Evolutionary conservation across 2,329 filamentous ascomycete genomes (phyloP).

Genomic region (Mariannaea sp.): DNA sequence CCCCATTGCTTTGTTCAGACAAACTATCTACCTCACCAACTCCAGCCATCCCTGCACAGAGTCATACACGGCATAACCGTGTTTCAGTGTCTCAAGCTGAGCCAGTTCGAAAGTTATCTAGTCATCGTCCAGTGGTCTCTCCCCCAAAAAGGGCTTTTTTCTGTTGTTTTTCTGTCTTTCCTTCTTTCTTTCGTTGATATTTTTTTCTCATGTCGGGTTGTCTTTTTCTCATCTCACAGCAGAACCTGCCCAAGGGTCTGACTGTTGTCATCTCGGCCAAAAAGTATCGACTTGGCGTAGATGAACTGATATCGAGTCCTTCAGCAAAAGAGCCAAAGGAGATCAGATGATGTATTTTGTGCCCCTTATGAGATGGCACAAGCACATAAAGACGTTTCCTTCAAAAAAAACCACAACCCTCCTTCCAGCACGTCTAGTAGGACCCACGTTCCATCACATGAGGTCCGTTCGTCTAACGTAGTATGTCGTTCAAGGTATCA

Average conservation of each 20-base stretch:
- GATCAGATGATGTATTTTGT: slow-evolving; percentile 10
- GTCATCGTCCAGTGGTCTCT: slow-evolving; percentile 32
- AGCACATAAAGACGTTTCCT: slow-evolving; percentile 14
- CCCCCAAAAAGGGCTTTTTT: slow-evolving; percentile 35
- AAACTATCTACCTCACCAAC: slow-evolving; percentile 34
- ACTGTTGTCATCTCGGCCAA: slow-evolving; percentile 22
- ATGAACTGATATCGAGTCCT: slow-evolving; percentile 19
- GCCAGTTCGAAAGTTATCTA: slow-evolving; percentile 33
- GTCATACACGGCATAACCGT: slow-evolving; percentile 15
- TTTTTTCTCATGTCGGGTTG: slow-evolving; percentile 30
- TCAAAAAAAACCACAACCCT: slow-evolving; percentile 8
- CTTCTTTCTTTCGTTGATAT: slow-evolving; percentile 24
- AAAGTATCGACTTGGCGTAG: slow-evolving; percentile 5
- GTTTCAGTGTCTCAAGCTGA: slow-evolving; percentile 19
- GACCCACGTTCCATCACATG: slow-evolving; percentile 35
- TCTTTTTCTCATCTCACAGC: slow-evolving; percentile 25
- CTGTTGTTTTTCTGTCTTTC: slow-evolving; percentile 36
- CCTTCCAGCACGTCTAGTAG: slow-evolving; percentile 34
- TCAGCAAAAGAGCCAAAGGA: slow-evolving; percentile 18
- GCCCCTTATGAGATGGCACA: slow-evolving; percentile 3
- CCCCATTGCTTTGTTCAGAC: slow-evolving; percentile 35
- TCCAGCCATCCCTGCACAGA: slow-evolving; percentile 15
- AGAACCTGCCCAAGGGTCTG: slow-evolving; percentile 18
- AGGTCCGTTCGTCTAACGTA: slow-evolving; percentile 42
- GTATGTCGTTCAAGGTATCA: slow-evolving; percentile 45